phyloP scores from a whole-genome alignment of 2,329 filamentous ascomycete species.

The Colletotrichum eleusines region DNA sequence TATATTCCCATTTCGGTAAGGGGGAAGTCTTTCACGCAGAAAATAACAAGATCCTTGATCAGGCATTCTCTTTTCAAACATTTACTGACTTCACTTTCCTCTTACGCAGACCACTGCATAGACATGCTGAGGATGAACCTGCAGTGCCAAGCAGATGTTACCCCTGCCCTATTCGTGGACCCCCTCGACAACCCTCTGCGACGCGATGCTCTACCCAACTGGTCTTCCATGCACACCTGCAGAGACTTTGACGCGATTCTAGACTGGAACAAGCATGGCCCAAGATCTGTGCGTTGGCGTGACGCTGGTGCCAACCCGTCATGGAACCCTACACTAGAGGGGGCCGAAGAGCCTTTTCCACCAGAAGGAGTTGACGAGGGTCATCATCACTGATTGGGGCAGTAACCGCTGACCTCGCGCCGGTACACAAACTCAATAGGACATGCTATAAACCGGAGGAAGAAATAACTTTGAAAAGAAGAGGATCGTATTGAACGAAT shows the following conservation, averaged over 20 bases:
- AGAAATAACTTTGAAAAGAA: neutral
- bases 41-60: accelerated
- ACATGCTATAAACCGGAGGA: neutral
- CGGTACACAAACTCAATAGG: accelerated
- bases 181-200: constrained; percentile 23
- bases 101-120: constrained; percentile 25
- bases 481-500: neutral
- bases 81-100: neutral
- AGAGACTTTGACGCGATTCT: constrained; percentile 36
- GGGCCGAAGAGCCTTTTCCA: constrained; percentile 29
- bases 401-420: neutral
- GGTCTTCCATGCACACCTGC: constrained; percentile 37
- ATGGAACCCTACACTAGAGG: constrained; percentile 26
- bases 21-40: accelerated
- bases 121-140: constrained; percentile 36
- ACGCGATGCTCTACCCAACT: constrained; percentile 31
- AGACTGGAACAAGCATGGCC: constrained; percentile 35
- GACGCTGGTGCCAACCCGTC: constrained; percentile 33
- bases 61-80: accelerated
- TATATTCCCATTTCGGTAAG: constrained; percentile 28
- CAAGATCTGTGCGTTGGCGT: constrained; percentile 35
- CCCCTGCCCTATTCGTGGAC: constrained; percentile 34
- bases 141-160: constrained; percentile 32
- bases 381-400: neutral
- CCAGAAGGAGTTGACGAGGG: constrained; percentile 4